These are phyloP conservation scores for Penicillium simplicissimum DNA, from an alignment of 495 filamentous ascomycete genomes.

Conservation along the genomic window DNA sequence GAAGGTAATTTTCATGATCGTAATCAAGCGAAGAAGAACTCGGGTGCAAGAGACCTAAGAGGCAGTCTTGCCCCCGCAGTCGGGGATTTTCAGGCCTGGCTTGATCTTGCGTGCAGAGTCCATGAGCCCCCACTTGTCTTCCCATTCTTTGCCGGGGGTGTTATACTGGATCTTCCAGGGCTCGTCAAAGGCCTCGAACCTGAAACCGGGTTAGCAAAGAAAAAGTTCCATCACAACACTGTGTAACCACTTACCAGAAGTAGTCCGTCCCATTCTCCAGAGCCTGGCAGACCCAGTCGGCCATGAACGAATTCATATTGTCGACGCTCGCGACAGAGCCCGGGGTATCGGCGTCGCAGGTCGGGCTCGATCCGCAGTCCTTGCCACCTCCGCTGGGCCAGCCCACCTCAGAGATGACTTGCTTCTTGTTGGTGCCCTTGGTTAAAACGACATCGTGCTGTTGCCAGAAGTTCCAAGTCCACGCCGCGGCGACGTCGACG, in stretches of 20 bases:
- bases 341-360: constrained; percentile 53
- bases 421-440: constrained; percentile 55
- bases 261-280: constrained; percentile 82
- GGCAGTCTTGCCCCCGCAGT: constrained; percentile 77
- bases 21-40: constrained; percentile 16
- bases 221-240: background rate
- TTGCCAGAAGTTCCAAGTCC: constrained; percentile 85
- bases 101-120: constrained; percentile 86
- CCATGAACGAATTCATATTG: constrained; percentile 86
- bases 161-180: constrained; percentile 88
- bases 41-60: constrained; percentile 14
- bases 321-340: constrained; percentile 76
- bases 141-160: constrained; percentile 71
- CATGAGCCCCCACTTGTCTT: constrained; percentile 95
- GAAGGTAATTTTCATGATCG: constrained; percentile 25
- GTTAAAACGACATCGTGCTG: constrained; percentile 61
- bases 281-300: constrained; percentile 79
- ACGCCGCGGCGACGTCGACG: constrained; percentile 66
- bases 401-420: constrained; percentile 85
- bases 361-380: constrained; percentile 61
- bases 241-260: constrained; percentile 67
- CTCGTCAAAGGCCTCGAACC: constrained; percentile 93
- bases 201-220: constrained; percentile 23
- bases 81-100: constrained; percentile 79
- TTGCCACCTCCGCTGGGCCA: constrained; percentile 89